Percentiles rank a stretch among this genome's conserved stretches.
phyloP scores from a whole-genome alignment of 192 early-diverging fungal species.

The Mycoemilia scoparia region DNA sequence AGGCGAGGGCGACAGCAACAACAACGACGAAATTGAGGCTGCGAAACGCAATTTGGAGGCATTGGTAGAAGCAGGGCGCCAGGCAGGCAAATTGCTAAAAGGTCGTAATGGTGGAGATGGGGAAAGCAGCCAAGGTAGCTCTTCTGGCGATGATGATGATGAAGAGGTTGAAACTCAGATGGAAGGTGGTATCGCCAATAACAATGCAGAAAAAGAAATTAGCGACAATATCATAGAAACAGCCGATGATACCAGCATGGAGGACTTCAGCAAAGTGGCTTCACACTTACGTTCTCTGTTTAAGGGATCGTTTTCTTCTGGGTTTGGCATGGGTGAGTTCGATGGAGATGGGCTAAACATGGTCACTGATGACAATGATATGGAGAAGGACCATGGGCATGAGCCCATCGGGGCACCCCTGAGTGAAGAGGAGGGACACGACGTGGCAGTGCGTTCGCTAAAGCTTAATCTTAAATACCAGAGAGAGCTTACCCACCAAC shows the following conservation, averaged over 20 bases:
- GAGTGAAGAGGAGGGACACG: slow-evolving; percentile 17
- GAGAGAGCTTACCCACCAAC: slow-evolving; percentile 15
- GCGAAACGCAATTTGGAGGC: slow-evolving; percentile 25
- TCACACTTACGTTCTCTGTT: slow-evolving; percentile 22
- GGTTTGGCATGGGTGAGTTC: not conserved
- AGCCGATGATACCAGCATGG: slow-evolving; percentile 1
- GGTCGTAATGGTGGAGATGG: slow-evolving; percentile 5
- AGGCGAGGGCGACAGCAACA: too few relatives aligned
- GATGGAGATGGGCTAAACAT: slow-evolving; percentile 12
- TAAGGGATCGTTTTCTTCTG: too few relatives aligned
- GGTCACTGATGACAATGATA: not conserved
- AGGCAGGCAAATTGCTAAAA: slow-evolving; percentile 18
- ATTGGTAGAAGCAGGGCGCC: slow-evolving; percentile 20
- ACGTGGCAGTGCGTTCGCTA: slow-evolving; percentile 23
- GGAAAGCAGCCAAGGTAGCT: slow-evolving; percentile 3
- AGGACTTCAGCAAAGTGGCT: slow-evolving; percentile 5
- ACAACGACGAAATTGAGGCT: slow-evolving; percentile 26
- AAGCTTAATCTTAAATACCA: slow-evolving; percentile 29
- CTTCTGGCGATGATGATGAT: slow-evolving; percentile 2
- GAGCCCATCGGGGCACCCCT: slow-evolving; percentile 4
- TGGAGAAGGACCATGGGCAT: slow-evolving; percentile 1
- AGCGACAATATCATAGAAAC: not conserved
- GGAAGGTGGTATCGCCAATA: slow-evolving; percentile 1
- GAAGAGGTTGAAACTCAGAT: slow-evolving; percentile 5
- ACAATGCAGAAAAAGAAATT: not conserved